Base-by-base conservation (phyloP, 2,329 filamentous ascomycete genomes). In the Hypoxylon sp. region DNA sequence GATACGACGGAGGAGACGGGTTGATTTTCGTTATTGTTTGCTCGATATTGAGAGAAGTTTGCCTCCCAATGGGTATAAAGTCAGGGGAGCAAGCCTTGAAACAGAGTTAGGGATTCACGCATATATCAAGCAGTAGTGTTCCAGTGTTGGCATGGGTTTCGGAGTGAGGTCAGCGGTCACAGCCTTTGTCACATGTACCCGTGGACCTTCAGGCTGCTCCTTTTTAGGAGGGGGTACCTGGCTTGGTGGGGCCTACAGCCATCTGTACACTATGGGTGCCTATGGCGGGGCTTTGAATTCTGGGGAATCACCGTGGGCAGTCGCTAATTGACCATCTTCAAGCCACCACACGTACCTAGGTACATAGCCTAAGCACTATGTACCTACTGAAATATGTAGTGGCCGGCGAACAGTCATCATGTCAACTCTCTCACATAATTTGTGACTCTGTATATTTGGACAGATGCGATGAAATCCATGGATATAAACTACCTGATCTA, bases 171-270 rank as follows among this genome's bases (percentile, higher is more conserved):
- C 60, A 70, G 70, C 66, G 64, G 49, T 49, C 37, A 35, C 59
- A 60, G 55, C 59, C 68, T 68, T 71, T 61, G 58, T 68, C 65
- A 71, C 65, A 69, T 70, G 68, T 68, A 68, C 64, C 61, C 65
- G 66, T 70, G 68, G 64, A 68, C 64, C 61, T 17, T 30, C 10
- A 42, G 35, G 55, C 37, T 50, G 30, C 33, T 53, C 33, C 31
- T 27, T 58, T 59, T 51, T 44, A 42, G 35, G 35, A 27, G 17
- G 55, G 54, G 13, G 37, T 56, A 31, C n/a, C 30, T 56, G 30
- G 22, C 17, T 44, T 25, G 27, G 61, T 58, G 61, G 61, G 40
- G 48, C 49, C 25, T 27, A 27, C 25, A 5, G 25, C 3, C 25
- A 27, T 27, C 46, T 20, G 20, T 20, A 20, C 20, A 20, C 20